These are phyloP conservation scores for Alternaria brassicae DNA, from an alignment of 2,329 filamentous ascomycete species.

Conservation along the genomic window DNA sequence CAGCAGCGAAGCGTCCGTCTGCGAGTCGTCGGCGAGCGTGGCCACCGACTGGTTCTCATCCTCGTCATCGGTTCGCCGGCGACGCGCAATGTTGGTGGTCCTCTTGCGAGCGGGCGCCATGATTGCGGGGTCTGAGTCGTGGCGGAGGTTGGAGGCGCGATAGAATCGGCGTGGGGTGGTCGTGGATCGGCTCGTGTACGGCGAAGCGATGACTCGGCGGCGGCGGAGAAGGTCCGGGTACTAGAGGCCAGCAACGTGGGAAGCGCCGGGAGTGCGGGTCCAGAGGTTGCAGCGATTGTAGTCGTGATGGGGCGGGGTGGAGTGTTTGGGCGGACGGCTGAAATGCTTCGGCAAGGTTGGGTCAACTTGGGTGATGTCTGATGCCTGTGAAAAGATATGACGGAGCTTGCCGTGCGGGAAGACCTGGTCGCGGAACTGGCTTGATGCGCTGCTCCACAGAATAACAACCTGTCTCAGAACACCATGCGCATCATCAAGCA, in stretches of 20 bases:
- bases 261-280: slow-evolving; percentile 25
- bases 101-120: slow-evolving; percentile 50
- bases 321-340: slow-evolving; percentile 27
- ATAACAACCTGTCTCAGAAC: slow-evolving; percentile 12
- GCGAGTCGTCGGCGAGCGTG: slow-evolving; percentile 65
- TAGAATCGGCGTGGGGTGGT: slow-evolving; percentile 28
- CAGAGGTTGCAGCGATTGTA: slow-evolving; percentile 30
- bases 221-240: slow-evolving; percentile 31
- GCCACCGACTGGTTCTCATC: slow-evolving; percentile 52
- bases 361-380: slow-evolving; percentile 34
- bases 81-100: slow-evolving; percentile 46
- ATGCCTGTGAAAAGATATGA: slow-evolving; percentile 49
- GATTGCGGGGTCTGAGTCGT: slow-evolving; percentile 26
- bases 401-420: slow-evolving; percentile 36
- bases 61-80: slow-evolving; percentile 51
- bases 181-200: slow-evolving; percentile 31
- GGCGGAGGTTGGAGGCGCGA: slow-evolving; percentile 20
- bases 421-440: slow-evolving; percentile 24
- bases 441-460: slow-evolving; percentile 22
- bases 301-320: slow-evolving; percentile 38
- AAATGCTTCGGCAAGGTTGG: slow-evolving; percentile 24
- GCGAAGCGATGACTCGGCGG: slow-evolving; percentile 29
- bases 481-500: not conserved
- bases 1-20: slow-evolving; percentile 66
- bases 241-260: slow-evolving; percentile 18